A percentile compares a stretch with the other conserved stretches of the same genome.
These are phyloP conservation scores for Phytophthora palmivora DNA, from an alignment of 352 stramenopile species.

Conservation along the genomic window DNA sequence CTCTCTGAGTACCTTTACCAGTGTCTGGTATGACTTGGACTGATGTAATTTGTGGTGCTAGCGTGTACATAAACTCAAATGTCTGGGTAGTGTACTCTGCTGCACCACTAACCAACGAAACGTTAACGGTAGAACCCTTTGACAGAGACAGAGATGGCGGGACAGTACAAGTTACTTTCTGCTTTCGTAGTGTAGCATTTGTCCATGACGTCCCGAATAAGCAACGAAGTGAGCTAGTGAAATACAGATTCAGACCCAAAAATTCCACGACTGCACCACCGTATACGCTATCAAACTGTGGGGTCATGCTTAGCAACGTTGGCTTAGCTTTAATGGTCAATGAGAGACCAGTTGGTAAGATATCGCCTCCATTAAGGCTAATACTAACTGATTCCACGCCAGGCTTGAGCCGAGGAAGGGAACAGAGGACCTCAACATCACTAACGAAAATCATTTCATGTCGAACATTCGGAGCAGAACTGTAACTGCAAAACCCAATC, in stretches of 20 bases:
- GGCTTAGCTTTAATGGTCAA: constrained; percentile 35
- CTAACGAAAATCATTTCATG: constrained; percentile 28
- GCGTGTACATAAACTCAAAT: constrained; percentile 45
- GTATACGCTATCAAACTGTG: constrained; percentile 35
- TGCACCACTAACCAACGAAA: constrained; percentile 34
- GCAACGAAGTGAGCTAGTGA: constrained; percentile 35
- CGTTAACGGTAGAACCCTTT: constrained; percentile 19
- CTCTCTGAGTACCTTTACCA: constrained; percentile 8
- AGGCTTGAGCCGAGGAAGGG: constrained; percentile 32
- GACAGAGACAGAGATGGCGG: constrained; percentile 22
- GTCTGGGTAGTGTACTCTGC: constrained; percentile 28
- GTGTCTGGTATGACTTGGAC: constrained; percentile 25
- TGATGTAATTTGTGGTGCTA: constrained; percentile 27
- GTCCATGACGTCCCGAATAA: constrained; percentile 40
- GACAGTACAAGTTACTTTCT: constrained; percentile 35
- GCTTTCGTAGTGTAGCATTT: constrained; percentile 25
- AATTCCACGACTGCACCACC: constrained; percentile 46
- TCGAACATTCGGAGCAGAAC: background rate
- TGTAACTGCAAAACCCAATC: constrained; percentile 40
- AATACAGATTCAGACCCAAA: constrained; percentile 41
- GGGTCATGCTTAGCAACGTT: constrained; percentile 36
- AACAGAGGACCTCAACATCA: constrained; percentile 33
- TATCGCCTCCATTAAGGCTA: constrained; percentile 40
- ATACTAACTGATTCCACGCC: constrained; percentile 29
- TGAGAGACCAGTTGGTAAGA: constrained; percentile 17